A percentile compares a stretch with the other conserved stretches of the same genome.
These are phyloP conservation scores for Sergeia podlipaevii DNA, from an alignment of 208 protist genomes.

Conservation along the genomic window DNA sequence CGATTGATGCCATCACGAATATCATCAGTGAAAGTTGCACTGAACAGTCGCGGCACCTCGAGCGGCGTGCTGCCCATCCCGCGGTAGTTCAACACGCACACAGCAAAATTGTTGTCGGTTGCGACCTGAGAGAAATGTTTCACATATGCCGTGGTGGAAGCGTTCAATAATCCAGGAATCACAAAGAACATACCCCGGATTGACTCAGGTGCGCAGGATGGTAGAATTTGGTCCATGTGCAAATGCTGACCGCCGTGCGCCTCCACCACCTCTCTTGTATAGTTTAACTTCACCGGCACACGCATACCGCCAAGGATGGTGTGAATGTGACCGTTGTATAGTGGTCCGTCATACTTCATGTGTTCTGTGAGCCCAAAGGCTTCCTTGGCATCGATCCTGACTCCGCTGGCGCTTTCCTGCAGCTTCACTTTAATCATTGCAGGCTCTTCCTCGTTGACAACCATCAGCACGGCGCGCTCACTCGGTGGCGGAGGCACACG, in stretches of 20 bases:
- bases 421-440: too few species aligned
- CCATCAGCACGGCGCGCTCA: conserved; percentile 20
- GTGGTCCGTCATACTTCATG: conserved; percentile 30
- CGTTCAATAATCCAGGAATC: conserved; percentile 20
- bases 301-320: conserved; percentile 35
- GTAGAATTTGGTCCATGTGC: conserved; percentile 36
- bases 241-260: conserved; percentile 33
- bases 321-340: conserved; percentile 51
- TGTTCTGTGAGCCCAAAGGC: not conserved
- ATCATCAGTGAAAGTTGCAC: conserved; percentile 46
- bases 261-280: conserved; percentile 27
- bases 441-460: conserved; percentile 4
- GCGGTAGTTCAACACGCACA: conserved; percentile 48
- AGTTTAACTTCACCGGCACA: conserved; percentile 14
- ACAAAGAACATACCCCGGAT: conserved; percentile 22
- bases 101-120: conserved; percentile 8
- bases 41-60: conserved; percentile 39
- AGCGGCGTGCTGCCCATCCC: conserved; percentile 50
- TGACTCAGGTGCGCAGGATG: not conserved
- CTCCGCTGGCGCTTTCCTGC: conserved; percentile 2
- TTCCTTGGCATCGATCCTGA: too few species aligned
- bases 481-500: not conserved
- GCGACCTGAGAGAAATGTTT: conserved; percentile 10
- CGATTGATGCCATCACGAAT: conserved; percentile 29
- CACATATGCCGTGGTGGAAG: conserved; percentile 14